phyloP scores from a whole-genome alignment of 2,329 filamentous ascomycete genomes.

The Cadophora luteo-olivacea region DNA sequence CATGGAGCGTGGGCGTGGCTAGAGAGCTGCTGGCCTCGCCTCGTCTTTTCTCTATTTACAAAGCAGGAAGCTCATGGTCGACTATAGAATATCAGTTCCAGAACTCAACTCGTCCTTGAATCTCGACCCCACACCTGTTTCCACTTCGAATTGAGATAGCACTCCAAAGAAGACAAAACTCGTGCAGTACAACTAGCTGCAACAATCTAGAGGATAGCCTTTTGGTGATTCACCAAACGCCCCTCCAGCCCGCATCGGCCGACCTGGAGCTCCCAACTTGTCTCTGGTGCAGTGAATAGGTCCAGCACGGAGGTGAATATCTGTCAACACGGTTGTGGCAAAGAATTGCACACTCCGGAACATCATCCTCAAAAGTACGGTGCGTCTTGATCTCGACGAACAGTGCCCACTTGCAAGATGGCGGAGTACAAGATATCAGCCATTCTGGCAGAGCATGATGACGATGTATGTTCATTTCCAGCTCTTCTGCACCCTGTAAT shows the following conservation, averaged over 20 bases:
- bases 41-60: slow-evolving; percentile 16
- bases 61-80: slow-evolving; percentile 15
- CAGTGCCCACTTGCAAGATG: slow-evolving; percentile 56
- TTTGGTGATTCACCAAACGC: not conserved
- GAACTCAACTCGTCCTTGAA: not conserved
- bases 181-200: not conserved
- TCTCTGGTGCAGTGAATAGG: not conserved
- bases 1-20: too few relatives aligned
- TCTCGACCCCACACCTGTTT: not conserved
- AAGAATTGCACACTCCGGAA: too few relatives aligned
- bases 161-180: too few relatives aligned
- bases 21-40: not conserved
- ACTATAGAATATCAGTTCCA: not conserved
- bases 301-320: not conserved
- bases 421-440: slow-evolving; percentile 92
- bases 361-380: not conserved
- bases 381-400: not conserved
- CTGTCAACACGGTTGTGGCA: not conserved
- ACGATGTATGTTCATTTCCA: slow-evolving; percentile 73
- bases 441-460: slow-evolving; percentile 85
- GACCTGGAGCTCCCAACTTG: not conserved
- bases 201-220: not conserved
- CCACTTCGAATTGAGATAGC: not conserved
- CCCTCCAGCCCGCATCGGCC: not conserved
- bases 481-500: too few relatives aligned